Conservation (phyloP, 106 monocot genomes). For the Posidonia australis region DNA sequence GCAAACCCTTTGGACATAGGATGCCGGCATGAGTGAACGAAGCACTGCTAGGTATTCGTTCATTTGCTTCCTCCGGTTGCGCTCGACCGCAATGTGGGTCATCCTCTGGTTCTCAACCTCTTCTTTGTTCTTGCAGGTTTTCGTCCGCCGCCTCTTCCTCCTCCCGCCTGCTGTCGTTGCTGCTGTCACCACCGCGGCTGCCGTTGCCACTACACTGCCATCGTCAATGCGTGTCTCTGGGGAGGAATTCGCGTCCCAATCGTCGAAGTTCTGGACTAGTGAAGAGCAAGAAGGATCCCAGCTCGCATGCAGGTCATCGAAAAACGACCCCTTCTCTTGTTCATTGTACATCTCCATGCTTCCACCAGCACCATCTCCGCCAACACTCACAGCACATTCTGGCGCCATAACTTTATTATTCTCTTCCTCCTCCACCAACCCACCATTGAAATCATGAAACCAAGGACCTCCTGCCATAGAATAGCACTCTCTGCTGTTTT, state of each 20-base stretch:
- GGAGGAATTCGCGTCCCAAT: slow-evolving; percentile 28
- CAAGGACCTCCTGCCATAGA: slow-evolving; percentile 9
- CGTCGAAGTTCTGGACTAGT: slow-evolving; percentile 11
- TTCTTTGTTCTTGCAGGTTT: slow-evolving; percentile 40
- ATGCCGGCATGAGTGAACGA: slow-evolving; percentile 51
- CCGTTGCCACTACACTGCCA: background rate
- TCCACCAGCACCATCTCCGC: no score
- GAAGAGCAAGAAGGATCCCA: slow-evolving; percentile 24
- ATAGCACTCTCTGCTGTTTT: slow-evolving; percentile 12
- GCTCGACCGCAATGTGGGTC: slow-evolving; percentile 64
- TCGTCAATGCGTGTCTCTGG: background rate
- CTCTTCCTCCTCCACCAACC: slow-evolving; percentile 8
- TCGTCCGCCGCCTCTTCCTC: slow-evolving; percentile 34
- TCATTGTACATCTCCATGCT: background rate
- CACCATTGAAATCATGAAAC: slow-evolving; percentile 5
- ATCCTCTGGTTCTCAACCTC: slow-evolving; percentile 60
- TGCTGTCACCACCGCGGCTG: background rate
- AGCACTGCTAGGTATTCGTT: slow-evolving; percentile 44
- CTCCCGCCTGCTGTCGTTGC: slow-evolving; percentile 6
- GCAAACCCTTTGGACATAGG: slow-evolving; percentile 39
- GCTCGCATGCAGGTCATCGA: background rate
- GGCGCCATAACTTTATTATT: background rate
- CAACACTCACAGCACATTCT: background rate
- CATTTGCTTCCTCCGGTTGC: slow-evolving; percentile 54
- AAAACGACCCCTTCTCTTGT: background rate